Percentiles rank a stretch among this genome's conserved stretches.
Conservation (phyloP, 768 basidiomycete genomes). For the Coprinopsis sp. region DNA sequence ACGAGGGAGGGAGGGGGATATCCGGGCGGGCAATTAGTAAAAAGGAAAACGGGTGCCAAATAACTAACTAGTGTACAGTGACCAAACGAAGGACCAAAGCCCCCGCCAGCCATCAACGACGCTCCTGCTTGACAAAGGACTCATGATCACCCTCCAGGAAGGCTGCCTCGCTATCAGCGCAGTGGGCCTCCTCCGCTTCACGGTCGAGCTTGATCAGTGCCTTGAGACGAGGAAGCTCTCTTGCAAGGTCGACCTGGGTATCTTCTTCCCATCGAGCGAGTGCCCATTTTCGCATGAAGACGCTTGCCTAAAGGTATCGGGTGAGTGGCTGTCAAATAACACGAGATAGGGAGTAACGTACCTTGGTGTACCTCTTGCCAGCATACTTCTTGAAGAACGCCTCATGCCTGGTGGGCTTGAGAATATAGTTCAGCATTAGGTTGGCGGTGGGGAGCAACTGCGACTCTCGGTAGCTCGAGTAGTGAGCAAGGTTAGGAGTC, state of each 20-base stretch:
- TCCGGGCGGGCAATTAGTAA: too few species aligned
- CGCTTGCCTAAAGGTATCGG: slow-evolving; percentile 54
- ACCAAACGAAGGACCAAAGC: too few species aligned
- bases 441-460: slow-evolving; percentile 85
- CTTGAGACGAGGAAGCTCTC: slow-evolving; percentile 58
- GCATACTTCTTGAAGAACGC: slow-evolving; percentile 95
- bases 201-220: slow-evolving; percentile 44
- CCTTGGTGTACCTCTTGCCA: slow-evolving; percentile 85
- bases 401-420: slow-evolving; percentile 74
- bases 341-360: slow-evolving; percentile 21
- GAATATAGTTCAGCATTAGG: slow-evolving; percentile 87
- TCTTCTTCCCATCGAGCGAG: slow-evolving; percentile 67
- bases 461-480: slow-evolving; percentile 87
- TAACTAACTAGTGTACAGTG: too few species aligned
- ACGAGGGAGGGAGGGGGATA: too few species aligned
- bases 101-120: background rate
- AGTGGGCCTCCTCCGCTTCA: slow-evolving; percentile 26
- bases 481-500: slow-evolving; percentile 89
- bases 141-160: slow-evolving; percentile 2
- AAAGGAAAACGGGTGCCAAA: too few species aligned
- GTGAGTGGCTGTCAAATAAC: background rate
- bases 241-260: slow-evolving; percentile 50
- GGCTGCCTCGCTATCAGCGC: slow-evolving; percentile 8
- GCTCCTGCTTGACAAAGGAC: background rate
- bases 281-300: slow-evolving; percentile 85